Conservation (phyloP, 495 filamentous ascomycete species). For the Cercophora sp. region DNA sequence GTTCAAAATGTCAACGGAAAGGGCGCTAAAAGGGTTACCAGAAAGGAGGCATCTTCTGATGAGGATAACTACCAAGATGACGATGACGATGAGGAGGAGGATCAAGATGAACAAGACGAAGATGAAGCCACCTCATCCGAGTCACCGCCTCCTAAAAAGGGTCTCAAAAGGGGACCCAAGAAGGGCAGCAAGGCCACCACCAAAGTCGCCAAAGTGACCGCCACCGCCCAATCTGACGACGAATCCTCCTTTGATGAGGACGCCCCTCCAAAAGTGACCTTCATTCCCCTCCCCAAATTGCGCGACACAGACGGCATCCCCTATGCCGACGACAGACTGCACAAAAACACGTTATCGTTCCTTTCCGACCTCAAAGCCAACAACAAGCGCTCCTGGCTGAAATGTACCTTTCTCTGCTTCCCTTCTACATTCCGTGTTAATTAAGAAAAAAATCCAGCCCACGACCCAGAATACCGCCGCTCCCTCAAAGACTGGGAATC, state of each 20-base stretch:
- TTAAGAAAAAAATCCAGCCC: constrained; percentile 40
- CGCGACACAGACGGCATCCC: constrained; percentile 60
- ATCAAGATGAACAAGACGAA: constrained; percentile 22
- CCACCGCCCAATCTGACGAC: constrained; percentile 26
- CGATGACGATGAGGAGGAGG: constrained; percentile 24
- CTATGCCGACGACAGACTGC: constrained; percentile 66
- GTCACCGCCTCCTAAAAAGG: too few relatives aligned
- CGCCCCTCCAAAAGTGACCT: constrained; percentile 37
- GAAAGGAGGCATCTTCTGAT: constrained; percentile 15
- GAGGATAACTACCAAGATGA: constrained; percentile 17
- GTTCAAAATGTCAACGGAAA: not conserved
- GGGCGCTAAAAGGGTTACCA: constrained; percentile 16
- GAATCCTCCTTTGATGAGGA: constrained; percentile 36
- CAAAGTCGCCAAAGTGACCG: constrained; percentile 20
- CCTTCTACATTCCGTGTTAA: not conserved
- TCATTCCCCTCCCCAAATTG: constrained; percentile 67
- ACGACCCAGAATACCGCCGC: constrained; percentile 72
- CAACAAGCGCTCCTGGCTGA: constrained; percentile 79
- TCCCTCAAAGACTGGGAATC: constrained; percentile 74
- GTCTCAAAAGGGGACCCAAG: constrained; percentile 20
- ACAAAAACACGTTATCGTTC: constrained; percentile 80
- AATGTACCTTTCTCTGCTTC: constrained; percentile 50
- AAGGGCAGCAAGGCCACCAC: constrained; percentile 20
- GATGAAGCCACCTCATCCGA: too few relatives aligned
- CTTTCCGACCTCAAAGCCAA: constrained; percentile 69